Evolutionary conservation across 192 early-diverging fungal species (phyloP).

Genomic region (Rhizoclosmatium sp.): DNA sequence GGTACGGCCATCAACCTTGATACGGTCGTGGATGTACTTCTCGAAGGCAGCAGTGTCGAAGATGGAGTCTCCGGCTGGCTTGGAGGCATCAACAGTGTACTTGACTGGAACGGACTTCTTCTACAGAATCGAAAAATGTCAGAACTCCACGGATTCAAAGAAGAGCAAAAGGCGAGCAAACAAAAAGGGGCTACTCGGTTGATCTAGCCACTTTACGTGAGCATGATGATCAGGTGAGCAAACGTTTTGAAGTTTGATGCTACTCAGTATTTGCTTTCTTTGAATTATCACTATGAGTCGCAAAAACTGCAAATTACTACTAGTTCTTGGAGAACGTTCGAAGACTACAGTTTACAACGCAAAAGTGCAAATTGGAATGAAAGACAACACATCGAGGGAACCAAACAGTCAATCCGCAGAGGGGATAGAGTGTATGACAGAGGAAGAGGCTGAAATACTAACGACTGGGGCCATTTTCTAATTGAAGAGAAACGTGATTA

Average conservation of each 20-base stretch:
- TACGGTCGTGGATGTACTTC: slow-evolving; percentile 97
- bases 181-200: background rate
- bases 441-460: background rate
- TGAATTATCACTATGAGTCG: background rate
- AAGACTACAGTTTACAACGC: slow-evolving; percentile 10
- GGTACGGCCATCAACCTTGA: slow-evolving; percentile 97
- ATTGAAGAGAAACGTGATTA: background rate
- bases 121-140: background rate
- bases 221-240: background rate
- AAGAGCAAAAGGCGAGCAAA: slow-evolving; percentile 20
- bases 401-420: background rate
- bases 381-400: background rate
- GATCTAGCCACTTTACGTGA: background rate
- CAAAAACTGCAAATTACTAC: slow-evolving; percentile 6
- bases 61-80: slow-evolving; percentile 93
- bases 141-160: background rate
- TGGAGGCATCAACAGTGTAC: slow-evolving; percentile 94
- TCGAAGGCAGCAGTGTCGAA: slow-evolving; percentile 96
- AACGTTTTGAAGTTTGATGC: background rate
- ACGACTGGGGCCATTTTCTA: slow-evolving; percentile 17
- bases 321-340: background rate
- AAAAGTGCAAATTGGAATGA: background rate
- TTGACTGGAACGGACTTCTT: slow-evolving; percentile 67
- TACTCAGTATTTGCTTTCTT: slow-evolving; percentile 20
- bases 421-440: no score